These are phyloP conservation scores for Mucor circinelloides DNA, from an alignment of 371 early-diverging fungal species.

Conservation along the genomic window DNA sequence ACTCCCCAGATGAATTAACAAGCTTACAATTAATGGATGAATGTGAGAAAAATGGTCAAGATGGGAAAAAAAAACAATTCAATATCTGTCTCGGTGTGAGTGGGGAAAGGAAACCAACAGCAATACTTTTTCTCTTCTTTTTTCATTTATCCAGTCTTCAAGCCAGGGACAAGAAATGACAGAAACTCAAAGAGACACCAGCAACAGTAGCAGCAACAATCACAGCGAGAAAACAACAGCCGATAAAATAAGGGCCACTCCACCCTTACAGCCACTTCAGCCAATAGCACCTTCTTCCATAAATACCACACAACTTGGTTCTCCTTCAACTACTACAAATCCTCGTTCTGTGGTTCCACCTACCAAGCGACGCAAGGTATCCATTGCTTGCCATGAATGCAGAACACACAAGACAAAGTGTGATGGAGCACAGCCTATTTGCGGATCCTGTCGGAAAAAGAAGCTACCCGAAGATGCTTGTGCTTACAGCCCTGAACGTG, in stretches of 20 bases:
- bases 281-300: constrained; percentile 2
- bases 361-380: constrained; percentile 27
- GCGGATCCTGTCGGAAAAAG: constrained; percentile 31
- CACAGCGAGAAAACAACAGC: background rate
- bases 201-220: background rate
- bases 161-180: background rate
- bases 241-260: background rate
- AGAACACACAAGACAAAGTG: constrained; percentile 29
- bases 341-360: constrained; percentile 3
- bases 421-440: constrained; percentile 27
- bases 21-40: background rate
- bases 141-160: background rate
- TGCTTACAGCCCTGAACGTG: constrained; percentile 27
- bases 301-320: background rate
- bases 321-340: background rate
- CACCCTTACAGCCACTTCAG: background rate
- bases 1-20: background rate
- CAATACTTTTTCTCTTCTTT: background rate
- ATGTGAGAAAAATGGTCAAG: background rate
- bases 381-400: constrained; percentile 31
- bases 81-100: background rate
- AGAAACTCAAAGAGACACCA: background rate
- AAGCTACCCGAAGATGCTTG: constrained; percentile 20
- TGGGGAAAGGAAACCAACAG: background rate
- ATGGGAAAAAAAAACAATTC: background rate